Evolutionary conservation across 179 eudicot genomes (phyloP), one percentile per base, ranked within the genome.

Genomic region (Nepenthes alata): DNA sequence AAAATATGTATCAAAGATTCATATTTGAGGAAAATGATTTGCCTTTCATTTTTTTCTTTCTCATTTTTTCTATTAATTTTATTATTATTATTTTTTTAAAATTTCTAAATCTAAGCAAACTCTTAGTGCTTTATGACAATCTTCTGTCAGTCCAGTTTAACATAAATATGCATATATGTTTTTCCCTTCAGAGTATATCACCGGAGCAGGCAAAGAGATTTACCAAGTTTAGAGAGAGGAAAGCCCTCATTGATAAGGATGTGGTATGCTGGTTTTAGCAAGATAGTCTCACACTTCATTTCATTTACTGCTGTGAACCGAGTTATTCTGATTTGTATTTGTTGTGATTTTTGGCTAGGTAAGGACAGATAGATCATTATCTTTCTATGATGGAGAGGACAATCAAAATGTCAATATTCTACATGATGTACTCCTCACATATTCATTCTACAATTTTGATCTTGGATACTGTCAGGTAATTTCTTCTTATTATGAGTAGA

Each of bases 401-500:
- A 93, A 89, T 81, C 87, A 87, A 55, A 78, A 93, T 75, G 84
- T 93, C 53, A 61, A 77, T 67, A 73, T 83, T 63, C 66, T 93
- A 57, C 86, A 82, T 62, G 97, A 93, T 70, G 85, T 93, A 71
- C 72, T 93, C 75, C 74, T 89, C 74, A 89, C 97, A 1, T 94
- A 87, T 78, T 90, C 99, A 36, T 89, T 93, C 79, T 89, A 93
- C 86, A 93, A 93, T 74, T 93, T 93, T 70, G 98, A 93, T 75
- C 94, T 90, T 56, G 97, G 99, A 67, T 94, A 94, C 70, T 94
- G 99, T 79, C 99, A 94, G 99, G 99, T 94, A 83, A 47, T 61
- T 16, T 50, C 57, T 15, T 52, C 55, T 52, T 77, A 95, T 91
- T 25, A 0, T 25, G 25, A 25, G 25, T 25, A 25, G 25, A 25